Conservation (phyloP, 805 yeast species). For the Nakazawaea peltata region DNA sequence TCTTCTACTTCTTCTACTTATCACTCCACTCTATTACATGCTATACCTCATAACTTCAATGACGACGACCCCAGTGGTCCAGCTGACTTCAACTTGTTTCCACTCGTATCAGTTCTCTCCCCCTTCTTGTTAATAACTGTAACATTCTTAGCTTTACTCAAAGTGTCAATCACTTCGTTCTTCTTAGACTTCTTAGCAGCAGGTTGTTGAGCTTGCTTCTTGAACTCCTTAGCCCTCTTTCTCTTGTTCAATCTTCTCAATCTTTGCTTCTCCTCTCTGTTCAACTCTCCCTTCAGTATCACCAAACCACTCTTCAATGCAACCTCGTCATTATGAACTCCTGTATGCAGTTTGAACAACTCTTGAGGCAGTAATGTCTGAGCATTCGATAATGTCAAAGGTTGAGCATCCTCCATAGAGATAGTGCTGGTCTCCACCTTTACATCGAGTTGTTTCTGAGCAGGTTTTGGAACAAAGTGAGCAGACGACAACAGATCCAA, state of each 20-base stretch:
- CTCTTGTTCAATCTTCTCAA: conserved; percentile 82
- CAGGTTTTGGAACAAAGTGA: conserved; percentile 87
- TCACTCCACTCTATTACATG: neutral
- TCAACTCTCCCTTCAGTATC: conserved; percentile 72
- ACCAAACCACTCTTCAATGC: conserved; percentile 70
- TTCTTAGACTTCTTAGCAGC: conserved; percentile 45
- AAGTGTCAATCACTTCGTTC: conserved; percentile 60
- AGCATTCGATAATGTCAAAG: conserved; percentile 67
- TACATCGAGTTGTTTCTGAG: conserved; percentile 70
- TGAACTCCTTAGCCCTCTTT: conserved; percentile 53
- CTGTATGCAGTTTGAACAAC: conserved; percentile 49
- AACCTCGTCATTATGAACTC: conserved; percentile 47
- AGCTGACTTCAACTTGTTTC: conserved; percentile 47
- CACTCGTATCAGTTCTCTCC: conserved; percentile 63
- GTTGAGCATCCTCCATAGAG: conserved; percentile 94
- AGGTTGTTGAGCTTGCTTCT: conserved; percentile 23
- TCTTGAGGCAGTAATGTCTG: conserved; percentile 92
- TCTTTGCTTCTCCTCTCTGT: conserved; percentile 80
- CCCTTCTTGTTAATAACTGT: conserved; percentile 75
- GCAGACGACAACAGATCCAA: conserved; percentile 91
- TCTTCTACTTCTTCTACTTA: neutral
- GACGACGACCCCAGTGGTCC: conserved; percentile 8
- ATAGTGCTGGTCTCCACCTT: conserved; percentile 79
- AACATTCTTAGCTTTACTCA: conserved; percentile 65
- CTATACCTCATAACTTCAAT: conserved; percentile 6